phyloP scores from a whole-genome alignment of 1,284 basidiomycete species.

The Thelephora terrestris region DNA sequence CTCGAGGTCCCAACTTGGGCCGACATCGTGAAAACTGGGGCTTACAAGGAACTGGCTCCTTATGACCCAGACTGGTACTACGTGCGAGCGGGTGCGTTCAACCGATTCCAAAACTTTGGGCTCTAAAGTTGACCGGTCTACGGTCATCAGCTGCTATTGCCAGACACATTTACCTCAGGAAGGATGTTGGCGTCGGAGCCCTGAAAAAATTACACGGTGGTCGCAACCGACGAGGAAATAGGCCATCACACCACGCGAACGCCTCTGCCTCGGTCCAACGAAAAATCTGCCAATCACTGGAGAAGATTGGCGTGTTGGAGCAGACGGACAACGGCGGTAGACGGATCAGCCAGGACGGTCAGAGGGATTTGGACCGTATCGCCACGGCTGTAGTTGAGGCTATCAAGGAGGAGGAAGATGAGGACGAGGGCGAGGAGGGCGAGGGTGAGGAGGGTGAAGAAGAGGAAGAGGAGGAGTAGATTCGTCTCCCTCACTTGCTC shows the following conservation, averaged over 20 bases:
- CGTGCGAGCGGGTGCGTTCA: slow-evolving; percentile 80
- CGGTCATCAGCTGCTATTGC: slow-evolving; percentile 78
- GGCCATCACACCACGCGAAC: slow-evolving; percentile 89
- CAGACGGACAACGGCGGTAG: slow-evolving; percentile 90
- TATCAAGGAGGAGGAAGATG: slow-evolving; percentile 74
- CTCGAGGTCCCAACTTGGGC: slow-evolving; percentile 99
- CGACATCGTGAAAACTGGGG: slow-evolving; percentile 97
- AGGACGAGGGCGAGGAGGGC: slow-evolving; percentile 82
- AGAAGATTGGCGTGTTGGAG: slow-evolving; percentile 98
- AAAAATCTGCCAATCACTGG: slow-evolving; percentile 90
- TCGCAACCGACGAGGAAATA: slow-evolving; percentile 90
- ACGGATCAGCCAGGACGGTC: slow-evolving; percentile 94
- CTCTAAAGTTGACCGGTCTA: background rate
- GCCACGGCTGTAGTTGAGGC: slow-evolving; percentile 93
- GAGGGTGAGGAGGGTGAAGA: slow-evolving; percentile 63
- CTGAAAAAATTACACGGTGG: slow-evolving; percentile 97
- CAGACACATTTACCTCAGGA: slow-evolving; percentile 99
- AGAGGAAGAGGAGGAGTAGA: slow-evolving; percentile 17
- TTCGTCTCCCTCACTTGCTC: no score
- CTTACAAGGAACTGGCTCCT: slow-evolving; percentile 96
- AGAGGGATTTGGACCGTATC: slow-evolving; percentile 97
- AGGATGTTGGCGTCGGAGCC: slow-evolving; percentile 95
- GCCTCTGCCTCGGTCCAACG: slow-evolving; percentile 84
- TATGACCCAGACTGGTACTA: slow-evolving; percentile 99
- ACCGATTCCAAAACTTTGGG: background rate